These are phyloP conservation scores for Gastrolobium villosum DNA, from an alignment of 306 rosid genomes.

Conservation along the genomic window DNA sequence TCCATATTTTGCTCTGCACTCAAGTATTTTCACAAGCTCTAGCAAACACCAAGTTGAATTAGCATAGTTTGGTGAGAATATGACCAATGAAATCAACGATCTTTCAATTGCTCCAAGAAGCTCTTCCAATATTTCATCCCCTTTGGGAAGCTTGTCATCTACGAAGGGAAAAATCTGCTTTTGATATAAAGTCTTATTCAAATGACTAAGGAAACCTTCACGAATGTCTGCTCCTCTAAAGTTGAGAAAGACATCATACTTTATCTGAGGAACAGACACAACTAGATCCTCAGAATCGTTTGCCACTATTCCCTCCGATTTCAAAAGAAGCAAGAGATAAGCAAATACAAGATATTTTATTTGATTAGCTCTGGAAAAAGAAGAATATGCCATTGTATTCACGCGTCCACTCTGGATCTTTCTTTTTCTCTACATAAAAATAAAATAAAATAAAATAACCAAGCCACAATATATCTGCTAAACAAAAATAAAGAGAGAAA, in stretches of 20 bases:
- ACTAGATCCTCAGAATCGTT: neutral
- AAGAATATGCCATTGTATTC: neutral
- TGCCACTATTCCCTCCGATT: too few relatives aligned
- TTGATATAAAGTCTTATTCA: constrained; percentile 3
- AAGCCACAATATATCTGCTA: neutral
- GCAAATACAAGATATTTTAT: neutral
- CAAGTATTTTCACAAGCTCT: constrained; percentile 41
- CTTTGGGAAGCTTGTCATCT: neutral
- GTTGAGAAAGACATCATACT: constrained; percentile 41
- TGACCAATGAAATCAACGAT: constrained; percentile 21
- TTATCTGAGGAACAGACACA: neutral
- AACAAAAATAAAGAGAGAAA: neutral
- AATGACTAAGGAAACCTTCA: constrained; percentile 13
- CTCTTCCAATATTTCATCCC: neutral
- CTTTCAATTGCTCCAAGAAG: constrained; percentile 32
- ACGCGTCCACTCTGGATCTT: neutral
- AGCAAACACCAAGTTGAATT: constrained; percentile 40
- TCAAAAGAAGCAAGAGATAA: neutral
- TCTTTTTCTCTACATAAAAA: too few relatives aligned
- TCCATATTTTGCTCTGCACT: constrained; percentile 9
- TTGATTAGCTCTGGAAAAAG: neutral
- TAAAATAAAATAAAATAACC: neutral
- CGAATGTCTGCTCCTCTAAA: constrained; percentile 36
- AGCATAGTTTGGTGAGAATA: constrained; percentile 40
- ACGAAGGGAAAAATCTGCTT: neutral